A percentile compares a stretch with the other conserved stretches of the same genome.
Evolutionary conservation across 768 basidiomycete genomes (phyloP).

Genomic region (Lyophyllum shimeji): DNA sequence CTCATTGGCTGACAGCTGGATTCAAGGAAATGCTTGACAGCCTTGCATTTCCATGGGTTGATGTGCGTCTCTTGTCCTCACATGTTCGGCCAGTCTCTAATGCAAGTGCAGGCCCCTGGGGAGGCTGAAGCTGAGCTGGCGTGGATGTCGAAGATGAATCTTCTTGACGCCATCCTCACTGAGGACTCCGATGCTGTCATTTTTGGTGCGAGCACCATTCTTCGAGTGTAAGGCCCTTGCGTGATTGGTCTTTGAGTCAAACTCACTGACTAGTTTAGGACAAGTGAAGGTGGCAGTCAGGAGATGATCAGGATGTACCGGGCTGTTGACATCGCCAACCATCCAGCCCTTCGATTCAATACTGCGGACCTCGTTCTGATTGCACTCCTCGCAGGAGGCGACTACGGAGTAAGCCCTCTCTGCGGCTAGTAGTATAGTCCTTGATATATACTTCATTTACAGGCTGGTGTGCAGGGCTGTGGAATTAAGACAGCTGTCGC

Average conservation of each 20-base stretch:
- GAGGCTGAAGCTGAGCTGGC: slow-evolving; percentile 13
- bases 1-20: slow-evolving; percentile 3
- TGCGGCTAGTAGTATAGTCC: background rate
- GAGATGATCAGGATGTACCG: background rate
- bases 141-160: slow-evolving; percentile 2
- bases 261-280: background rate
- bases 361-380: slow-evolving; percentile 1
- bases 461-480: background rate
- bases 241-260: background rate
- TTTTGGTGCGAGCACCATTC: slow-evolving; percentile 3
- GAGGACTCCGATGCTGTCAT: slow-evolving; percentile 6
- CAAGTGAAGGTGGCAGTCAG: background rate
- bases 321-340: background rate
- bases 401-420: background rate
- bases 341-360: background rate
- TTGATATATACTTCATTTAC: background rate
- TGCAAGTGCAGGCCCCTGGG: slow-evolving; percentile 4
- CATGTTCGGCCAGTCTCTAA: background rate
- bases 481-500: background rate
- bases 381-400: slow-evolving; percentile 5
- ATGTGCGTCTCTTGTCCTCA: background rate
- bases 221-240: background rate
- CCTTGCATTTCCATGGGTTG: slow-evolving; percentile 8
- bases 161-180: slow-evolving; percentile 5
- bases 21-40: slow-evolving; percentile 9